Base-by-base conservation (phyloP, 495 filamentous ascomycete species). In the Lasiosphaeria miniovina region DNA sequence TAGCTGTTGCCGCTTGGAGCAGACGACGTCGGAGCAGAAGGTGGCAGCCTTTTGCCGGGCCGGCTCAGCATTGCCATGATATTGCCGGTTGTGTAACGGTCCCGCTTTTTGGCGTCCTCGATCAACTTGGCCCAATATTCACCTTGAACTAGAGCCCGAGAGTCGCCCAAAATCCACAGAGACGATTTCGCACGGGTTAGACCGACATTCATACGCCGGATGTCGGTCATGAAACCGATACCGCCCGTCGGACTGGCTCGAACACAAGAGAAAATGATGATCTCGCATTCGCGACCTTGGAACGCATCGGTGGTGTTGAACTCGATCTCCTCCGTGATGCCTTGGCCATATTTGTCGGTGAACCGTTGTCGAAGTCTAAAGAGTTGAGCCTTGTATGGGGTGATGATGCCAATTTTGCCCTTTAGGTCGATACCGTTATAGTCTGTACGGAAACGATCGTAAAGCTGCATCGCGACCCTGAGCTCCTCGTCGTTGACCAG, bases 301-400 rank as follows among this genome's bases (percentile, higher is more conserved):
- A 96, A 98, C 14, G 94, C 94, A 74, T 98, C 94, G 2, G 95
- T 97, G 4, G 94, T 98, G 68, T 98, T 98, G 79, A 98, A 98
- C 60, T 98, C 94, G 53, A 98, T 84, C 41, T 77, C 83, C 36
- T 87, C 86, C 24, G 88, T 80, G 61, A 98, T 92, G 9, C 68
- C 70, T 0, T 89, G 82, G 12, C 94, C 93, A 68, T 88, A 96
- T 43, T 76, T 77, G 9, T 80, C 72, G 3, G 79, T 72, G 67
- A 98, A 98, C 6, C 83, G 81, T 11, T 77, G 74, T 58, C 88
- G 90, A 52, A 98, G 80, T 68, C 91, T 84, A 52, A 79, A 82
- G n/a, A 98, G 75, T 68, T 98, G 94, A 36, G 88, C 89, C 66
- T 97, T 97, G 71, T 98, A 98, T 0, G 93, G 94, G 0, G 94